Evolutionary conservation across 306 rosid genomes (phyloP), one percentile per base, ranked within the genome.

Genomic region (Morella rubra): DNA sequence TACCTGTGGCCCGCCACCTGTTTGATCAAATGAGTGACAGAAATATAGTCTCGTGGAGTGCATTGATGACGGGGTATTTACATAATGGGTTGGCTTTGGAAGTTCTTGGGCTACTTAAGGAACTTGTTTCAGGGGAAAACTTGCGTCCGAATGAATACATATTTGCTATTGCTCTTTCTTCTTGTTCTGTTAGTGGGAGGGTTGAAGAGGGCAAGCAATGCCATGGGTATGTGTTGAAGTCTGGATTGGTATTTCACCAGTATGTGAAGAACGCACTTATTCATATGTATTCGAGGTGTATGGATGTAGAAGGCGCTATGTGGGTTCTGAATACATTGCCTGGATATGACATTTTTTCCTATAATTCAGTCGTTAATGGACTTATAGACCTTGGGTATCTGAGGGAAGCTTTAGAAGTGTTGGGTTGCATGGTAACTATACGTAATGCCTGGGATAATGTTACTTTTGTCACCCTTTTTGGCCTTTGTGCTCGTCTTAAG

Each of bases 151-250:
- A 88, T 76, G 90, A 86, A 69, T 88, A 84, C 74, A 75, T 86
- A 52, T 42, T 85, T 62, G 83, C 89, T 8, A 85, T 89, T 20
- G 87, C 76, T 81, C 53, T 90, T 77, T 81, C 90, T 7, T 83
- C 83, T 24, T 90, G 95, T 77, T 81, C 88, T 32, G 71, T 37
- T 59, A 37, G 87, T 58, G 86, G 85, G 72, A 84, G 90, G 64
- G 77, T 86, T 75, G 74, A 75, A 15, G 96, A 90, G 79, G 96
- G 92, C 15, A 81, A 73, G 85, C 96, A 88, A 67, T 85, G 89
- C 62, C 96, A 90, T 80, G 88, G 88, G 22, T 82, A 70, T 61
- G 83, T 81, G 54, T 44, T 90, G 45, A 90, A 86, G 81, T 76
- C 85, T 73, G 91, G 96, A 7, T 79, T 86, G 76, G 67, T 73